Percentiles rank a stretch among this genome's conserved stretches.
Conservation (phyloP, 257 asterid genomes). For the Mentha longifolia region DNA sequence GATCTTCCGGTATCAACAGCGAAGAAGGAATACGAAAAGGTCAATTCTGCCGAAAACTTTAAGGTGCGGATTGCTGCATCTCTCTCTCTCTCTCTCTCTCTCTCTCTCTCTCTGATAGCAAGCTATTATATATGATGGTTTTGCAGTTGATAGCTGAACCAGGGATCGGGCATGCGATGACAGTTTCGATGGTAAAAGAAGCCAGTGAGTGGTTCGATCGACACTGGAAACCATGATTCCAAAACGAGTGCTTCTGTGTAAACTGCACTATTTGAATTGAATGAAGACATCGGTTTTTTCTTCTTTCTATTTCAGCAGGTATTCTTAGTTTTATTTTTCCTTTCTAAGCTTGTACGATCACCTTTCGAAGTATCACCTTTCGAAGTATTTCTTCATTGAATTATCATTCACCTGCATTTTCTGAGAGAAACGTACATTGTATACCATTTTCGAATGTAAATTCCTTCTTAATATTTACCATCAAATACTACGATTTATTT, state of each 20-base stretch:
- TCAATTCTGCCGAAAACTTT: conserved; percentile 40
- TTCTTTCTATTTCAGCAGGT: not conserved
- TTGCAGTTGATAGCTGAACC: conserved; percentile 65
- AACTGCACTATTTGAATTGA: not conserved
- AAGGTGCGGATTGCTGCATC: conserved; percentile 43
- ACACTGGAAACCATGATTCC: conserved; percentile 29
- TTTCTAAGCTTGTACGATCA: too few species aligned
- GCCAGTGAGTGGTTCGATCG: conserved; percentile 48
- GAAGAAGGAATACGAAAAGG: conserved; percentile 39
- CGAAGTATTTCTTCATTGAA: too few species aligned
- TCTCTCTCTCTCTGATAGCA: not conserved
- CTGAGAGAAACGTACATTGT: too few species aligned
- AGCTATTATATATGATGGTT: not conserved
- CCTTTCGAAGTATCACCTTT: too few species aligned
- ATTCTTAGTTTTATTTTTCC: too few species aligned
- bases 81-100: conserved; percentile 1
- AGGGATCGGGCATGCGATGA: conserved; percentile 77
- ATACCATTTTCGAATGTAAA: too few species aligned
- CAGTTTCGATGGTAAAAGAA: conserved; percentile 73
- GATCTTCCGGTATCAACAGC: conserved; percentile 60
- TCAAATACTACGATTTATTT: too few species aligned
- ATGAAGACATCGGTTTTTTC: not conserved
- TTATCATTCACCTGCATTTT: too few species aligned
- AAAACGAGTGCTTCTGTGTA: not conserved
- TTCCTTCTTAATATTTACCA: too few species aligned